These are phyloP conservation scores for Pseudohalonectria lignicola DNA, from an alignment of 2,329 filamentous ascomycete genomes.

Conservation along the genomic window DNA sequence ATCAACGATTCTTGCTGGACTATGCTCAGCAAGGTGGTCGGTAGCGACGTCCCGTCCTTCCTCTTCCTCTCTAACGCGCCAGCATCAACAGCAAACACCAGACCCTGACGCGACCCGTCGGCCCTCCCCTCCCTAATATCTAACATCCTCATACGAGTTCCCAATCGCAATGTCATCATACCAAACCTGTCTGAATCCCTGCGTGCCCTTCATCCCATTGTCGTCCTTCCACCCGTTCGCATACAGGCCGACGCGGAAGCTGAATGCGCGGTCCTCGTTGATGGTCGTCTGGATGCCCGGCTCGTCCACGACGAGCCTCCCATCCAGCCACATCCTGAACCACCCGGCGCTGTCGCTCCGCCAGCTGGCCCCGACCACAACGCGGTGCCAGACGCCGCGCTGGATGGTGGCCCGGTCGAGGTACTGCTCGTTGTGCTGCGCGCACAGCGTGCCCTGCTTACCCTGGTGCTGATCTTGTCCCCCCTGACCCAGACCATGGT, in stretches of 20 bases:
- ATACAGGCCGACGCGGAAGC: slow-evolving; percentile 36
- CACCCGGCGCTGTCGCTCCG: slow-evolving; percentile 28
- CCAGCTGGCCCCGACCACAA: slow-evolving; percentile 35
- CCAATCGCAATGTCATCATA: slow-evolving; percentile 36
- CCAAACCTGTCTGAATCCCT: slow-evolving; percentile 34
- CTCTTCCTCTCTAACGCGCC: no score
- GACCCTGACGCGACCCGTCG: no score
- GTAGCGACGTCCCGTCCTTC: no score
- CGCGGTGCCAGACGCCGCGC: slow-evolving; percentile 31
- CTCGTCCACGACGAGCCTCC: slow-evolving; percentile 27
- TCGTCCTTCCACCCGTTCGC: slow-evolving; percentile 38
- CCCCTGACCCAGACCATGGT: slow-evolving; percentile 35
- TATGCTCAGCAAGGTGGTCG: no score
- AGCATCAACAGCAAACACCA: no score
- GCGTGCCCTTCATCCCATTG: slow-evolving; percentile 22
- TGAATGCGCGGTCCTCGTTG: slow-evolving; percentile 25
- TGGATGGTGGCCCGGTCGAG: slow-evolving; percentile 24
- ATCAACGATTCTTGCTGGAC: no score
- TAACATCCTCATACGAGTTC: no score
- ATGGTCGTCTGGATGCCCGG: slow-evolving; percentile 30
- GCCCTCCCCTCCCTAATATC: no score
- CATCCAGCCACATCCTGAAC: slow-evolving; percentile 36
- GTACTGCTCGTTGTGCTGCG: slow-evolving; percentile 18
- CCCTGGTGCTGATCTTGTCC: slow-evolving; percentile 28
- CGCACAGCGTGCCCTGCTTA: slow-evolving; percentile 28